Conservation (phyloP, 2,329 filamentous ascomycete genomes). For the Elsinoe fawcettii region DNA sequence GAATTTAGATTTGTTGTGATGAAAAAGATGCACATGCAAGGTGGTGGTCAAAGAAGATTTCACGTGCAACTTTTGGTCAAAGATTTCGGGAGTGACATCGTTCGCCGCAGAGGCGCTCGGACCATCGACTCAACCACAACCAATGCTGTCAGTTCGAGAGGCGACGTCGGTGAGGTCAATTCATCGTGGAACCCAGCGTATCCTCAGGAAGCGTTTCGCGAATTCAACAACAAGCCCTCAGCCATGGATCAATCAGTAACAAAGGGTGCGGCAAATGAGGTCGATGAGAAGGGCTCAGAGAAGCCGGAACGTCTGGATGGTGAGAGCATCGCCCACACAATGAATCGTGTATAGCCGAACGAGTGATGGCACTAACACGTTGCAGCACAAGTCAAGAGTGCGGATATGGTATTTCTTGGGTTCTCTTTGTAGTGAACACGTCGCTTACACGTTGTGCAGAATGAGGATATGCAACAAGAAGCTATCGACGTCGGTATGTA, state of each 20-base stretch:
- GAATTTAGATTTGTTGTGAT: not conserved
- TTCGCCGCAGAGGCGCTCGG: not conserved
- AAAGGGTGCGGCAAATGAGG: not conserved
- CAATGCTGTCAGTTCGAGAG: not conserved
- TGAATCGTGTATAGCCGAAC: not conserved
- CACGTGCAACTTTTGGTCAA: slow-evolving; percentile 5
- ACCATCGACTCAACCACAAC: not conserved
- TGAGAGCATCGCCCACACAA: slow-evolving; percentile 32
- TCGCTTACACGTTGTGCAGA: slow-evolving; percentile 45
- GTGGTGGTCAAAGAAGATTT: not conserved
- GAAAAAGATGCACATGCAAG: not conserved
- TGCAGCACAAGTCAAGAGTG: slow-evolving; percentile 91
- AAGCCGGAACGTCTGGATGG: slow-evolving; percentile 64
- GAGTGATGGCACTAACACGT: slow-evolving; percentile 8
- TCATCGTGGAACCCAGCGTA: too few relatives aligned
- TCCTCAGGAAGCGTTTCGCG: too few relatives aligned
- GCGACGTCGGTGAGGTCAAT: not conserved
- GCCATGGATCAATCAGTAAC: not conserved
- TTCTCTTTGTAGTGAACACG: not conserved
- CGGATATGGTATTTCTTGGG: slow-evolving; percentile 73
- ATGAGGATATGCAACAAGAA: slow-evolving; percentile 94
- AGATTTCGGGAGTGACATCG: slow-evolving; percentile 15
- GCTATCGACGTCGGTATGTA: slow-evolving; percentile 89
- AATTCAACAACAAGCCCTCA: too few relatives aligned
- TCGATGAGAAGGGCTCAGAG: not conserved